Evolutionary conservation across 805 yeast genomes (phyloP), one percentile per base, ranked within the genome.

Genomic region (Yamadazyma olivae): DNA sequence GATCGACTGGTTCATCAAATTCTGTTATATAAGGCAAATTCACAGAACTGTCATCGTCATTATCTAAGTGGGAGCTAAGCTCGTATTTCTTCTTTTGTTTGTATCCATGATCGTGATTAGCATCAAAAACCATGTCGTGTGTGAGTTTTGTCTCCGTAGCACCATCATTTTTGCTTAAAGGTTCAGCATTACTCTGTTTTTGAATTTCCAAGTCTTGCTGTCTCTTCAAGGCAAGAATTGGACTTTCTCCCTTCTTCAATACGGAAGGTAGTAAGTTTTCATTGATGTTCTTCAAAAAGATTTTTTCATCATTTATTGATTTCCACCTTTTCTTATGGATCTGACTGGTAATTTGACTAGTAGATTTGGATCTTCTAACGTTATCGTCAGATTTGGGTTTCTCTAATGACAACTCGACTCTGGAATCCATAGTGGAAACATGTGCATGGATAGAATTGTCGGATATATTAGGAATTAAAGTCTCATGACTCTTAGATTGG

Each of bases 261-360:
- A 63, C 67, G 2, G 67, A 45, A 6, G 69, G 69, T 15, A 63
- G 43, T 17, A 63, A 46, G 5, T 50, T 46, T 35, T 59, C 59
- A 43, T 54, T 55, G 8, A 63, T 54, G 16, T 53, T 51, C n/a
- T 50, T 39, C 10, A 63, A 35, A 31, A 58, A 59, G 4, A 39
- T 35, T 30, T 51, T 54, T 35, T 63, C 69, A 35, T 56, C 54
- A 29, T 58, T 40, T 1, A 60, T 50, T 2, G 59, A 54, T 26
- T 52, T 49, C 56, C 53, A 46, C 30, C 33, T 42, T n/a, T 36
- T 41, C 6, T 43, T 44, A 10, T 45, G 35, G 19, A 39, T 36
- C 16, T 30, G 33, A 10, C 44, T 34, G 16, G 56, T 50, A n/a
- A 39, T 36, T 17, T 30, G 33, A 10, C 44, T 34, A 9, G 57